phyloP scores from a whole-genome alignment of 2,329 filamentous ascomycete genomes.

The Aspergillus novofumigatus region DNA sequence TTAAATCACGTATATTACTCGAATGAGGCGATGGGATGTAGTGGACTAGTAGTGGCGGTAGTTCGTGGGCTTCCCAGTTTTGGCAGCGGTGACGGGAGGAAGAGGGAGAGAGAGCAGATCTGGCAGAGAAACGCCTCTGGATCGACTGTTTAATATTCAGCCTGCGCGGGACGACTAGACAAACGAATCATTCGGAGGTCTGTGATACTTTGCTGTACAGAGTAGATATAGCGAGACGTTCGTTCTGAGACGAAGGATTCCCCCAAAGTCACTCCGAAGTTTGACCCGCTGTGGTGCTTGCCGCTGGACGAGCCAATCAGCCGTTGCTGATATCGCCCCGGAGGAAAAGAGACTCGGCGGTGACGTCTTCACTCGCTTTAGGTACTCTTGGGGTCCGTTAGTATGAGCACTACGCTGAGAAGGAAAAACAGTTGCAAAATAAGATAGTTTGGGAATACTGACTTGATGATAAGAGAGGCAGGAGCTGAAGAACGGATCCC shows the following conservation, averaged over 20 bases:
- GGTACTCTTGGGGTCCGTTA: neutral
- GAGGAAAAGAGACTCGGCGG: constrained; percentile 5
- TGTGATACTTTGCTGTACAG: constrained; percentile 2
- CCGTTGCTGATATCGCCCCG: constrained; percentile 8
- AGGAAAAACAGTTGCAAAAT: neutral
- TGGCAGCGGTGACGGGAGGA: too few species aligned
- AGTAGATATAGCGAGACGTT: constrained; percentile 1
- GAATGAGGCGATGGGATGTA: too few species aligned
- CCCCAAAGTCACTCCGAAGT: constrained; percentile 10
- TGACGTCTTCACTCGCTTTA: constrained; percentile 11
- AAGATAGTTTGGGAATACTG: neutral
- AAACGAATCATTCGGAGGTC: neutral
- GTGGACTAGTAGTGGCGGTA: too few species aligned
- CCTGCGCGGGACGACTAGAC: too few species aligned
- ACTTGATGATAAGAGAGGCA: too few species aligned
- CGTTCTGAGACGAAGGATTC: constrained; percentile 2
- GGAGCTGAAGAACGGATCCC: neutral
- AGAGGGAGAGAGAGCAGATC: too few species aligned
- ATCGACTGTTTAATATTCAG: too few species aligned
- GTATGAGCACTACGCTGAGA: neutral
- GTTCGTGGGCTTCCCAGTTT: too few species aligned
- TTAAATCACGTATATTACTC: too few species aligned
- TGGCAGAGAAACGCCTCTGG: too few species aligned
- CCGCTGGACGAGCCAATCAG: constrained; percentile 13
- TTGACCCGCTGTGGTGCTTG: constrained; percentile 9